Conservation (phyloP, 2,329 filamentous ascomycete genomes). For the Karstenula rhodostoma region DNA sequence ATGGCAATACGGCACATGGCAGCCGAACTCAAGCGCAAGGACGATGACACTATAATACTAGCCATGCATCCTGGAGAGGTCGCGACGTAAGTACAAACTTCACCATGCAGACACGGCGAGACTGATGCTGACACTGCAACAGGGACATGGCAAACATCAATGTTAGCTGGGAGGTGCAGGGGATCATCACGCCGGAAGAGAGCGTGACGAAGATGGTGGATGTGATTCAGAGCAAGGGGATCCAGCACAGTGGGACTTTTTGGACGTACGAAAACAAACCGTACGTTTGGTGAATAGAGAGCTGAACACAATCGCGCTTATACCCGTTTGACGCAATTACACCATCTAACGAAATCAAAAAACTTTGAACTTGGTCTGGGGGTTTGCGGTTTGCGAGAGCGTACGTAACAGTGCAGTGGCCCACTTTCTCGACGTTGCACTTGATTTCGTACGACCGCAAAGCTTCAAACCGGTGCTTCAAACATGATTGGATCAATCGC, state of each 20-base stretch:
- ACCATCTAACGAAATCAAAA: background rate
- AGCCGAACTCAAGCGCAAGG: conserved; percentile 61
- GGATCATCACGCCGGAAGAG: conserved; percentile 60
- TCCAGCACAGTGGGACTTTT: conserved; percentile 62
- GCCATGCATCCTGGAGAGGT: conserved; percentile 68
- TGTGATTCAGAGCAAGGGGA: conserved; percentile 60
- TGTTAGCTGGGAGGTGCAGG: conserved; percentile 61
- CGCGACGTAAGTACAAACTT: conserved; percentile 51
- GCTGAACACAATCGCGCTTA: background rate
- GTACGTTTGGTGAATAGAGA: conserved; percentile 37
- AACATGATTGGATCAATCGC: too few species aligned
- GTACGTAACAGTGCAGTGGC: too few species aligned
- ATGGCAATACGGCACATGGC: conserved; percentile 65
- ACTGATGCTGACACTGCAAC: conserved; percentile 2
- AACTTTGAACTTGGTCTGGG: too few species aligned
- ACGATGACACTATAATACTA: conserved; percentile 59
- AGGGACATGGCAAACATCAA: conserved; percentile 64
- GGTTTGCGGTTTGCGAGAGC: too few species aligned
- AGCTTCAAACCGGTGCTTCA: too few species aligned
- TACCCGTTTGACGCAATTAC: background rate
- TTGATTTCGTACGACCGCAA: too few species aligned
- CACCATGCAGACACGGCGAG: too few species aligned
- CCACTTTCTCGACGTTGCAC: too few species aligned
- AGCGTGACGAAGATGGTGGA: conserved; percentile 60
- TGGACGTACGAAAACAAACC: conserved; percentile 64